Conservation (phyloP, 139 green algal species). For the Pedinophyceae sp. region DNA sequence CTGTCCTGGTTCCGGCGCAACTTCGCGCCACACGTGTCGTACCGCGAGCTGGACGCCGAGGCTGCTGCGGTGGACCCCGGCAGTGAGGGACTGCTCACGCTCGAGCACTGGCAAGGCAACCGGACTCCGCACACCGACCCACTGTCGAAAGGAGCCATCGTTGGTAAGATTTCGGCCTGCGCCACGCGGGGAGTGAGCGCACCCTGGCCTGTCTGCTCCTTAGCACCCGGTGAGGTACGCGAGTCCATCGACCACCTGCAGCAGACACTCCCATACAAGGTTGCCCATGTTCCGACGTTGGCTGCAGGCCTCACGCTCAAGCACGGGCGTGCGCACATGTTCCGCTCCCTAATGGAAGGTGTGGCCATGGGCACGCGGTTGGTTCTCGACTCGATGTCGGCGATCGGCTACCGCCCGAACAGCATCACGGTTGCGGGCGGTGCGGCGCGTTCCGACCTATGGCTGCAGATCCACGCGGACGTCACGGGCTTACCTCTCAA, state of each 20-base stretch:
- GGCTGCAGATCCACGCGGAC: conserved; percentile 70
- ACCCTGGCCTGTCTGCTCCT: too few species aligned
- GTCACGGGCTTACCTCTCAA: conserved; percentile 37
- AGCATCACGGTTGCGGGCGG: conserved; percentile 38
- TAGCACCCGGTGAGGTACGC: too few species aligned
- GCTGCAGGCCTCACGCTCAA: conserved; percentile 58
- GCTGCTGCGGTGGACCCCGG: conserved; percentile 37
- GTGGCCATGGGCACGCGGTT: conserved; percentile 47
- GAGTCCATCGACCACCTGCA: too few species aligned
- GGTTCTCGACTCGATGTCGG: conserved; percentile 53
- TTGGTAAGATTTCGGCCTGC: too few species aligned
- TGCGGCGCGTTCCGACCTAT: conserved; percentile 36
- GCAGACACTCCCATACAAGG: too few species aligned
- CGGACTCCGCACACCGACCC: conserved; percentile 64
- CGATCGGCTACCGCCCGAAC: conserved; percentile 20
- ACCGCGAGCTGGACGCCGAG: conserved; percentile 36
- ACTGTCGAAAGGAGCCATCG: conserved; percentile 39
- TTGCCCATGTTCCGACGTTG: too few species aligned
- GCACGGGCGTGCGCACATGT: conserved; percentile 50
- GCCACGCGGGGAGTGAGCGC: too few species aligned
- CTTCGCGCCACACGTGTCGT: conserved; percentile 13
- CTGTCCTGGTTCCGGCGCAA: conserved; percentile 31
- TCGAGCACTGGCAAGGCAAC: conserved; percentile 70
- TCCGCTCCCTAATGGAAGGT: conserved; percentile 42
- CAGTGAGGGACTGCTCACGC: conserved; percentile 44